Base-by-base conservation (phyloP, 768 basidiomycete genomes). In the Grammothele lineata region DNA sequence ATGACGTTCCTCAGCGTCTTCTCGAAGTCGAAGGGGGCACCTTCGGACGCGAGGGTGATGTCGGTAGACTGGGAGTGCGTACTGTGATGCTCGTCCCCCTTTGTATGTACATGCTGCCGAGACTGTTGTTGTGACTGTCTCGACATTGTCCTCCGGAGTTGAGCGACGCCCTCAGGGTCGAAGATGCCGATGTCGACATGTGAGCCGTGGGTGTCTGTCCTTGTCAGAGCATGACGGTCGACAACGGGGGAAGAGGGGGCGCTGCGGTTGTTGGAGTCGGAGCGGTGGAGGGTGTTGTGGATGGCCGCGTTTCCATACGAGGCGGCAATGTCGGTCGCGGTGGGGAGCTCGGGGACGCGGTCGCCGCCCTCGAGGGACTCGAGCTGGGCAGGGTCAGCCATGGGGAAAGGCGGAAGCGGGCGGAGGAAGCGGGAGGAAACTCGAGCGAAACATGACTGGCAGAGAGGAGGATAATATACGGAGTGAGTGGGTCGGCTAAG, bases 141-240 rank as follows among this genome's bases (percentile, higher is more conserved):
- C 10, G 52, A 62, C 47, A 78, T 50, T 4, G 64, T 69, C 51
- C 62, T 59, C 10, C 63, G 63, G 5, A 81, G 66, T 37, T 67
- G 53, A 3, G 55, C 58, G 27, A 78, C 71, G 8, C 80, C 82
- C 17, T 56, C 55, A 1, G 73, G 78, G 59, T 84, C 80, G 54
- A 83, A 82, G 53, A 70, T 72, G 37, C 73, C 75, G 17, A 77
- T 47, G 21, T 67, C 61, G 3, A 77, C 72, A 45, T 45, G 53
- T 15, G 50, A 51, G 2, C 37, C 22, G n/a, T n/a, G 14, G 14
- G 46, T 44, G 15, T 23, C 17, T n/a, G 37, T 33, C 12, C 45
- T 43, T 4, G 23, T 19, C 22, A 43, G 45, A 5, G 50, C 37
- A 12, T 15, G 5, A 14, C 37, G 36, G 27, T 26, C 15, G n/a